A percentile compares a stretch with the other conserved stretches of the same genome.
phyloP scores from a whole-genome alignment of 2,329 filamentous ascomycete species.

The Pseudomassariella vexata region DNA sequence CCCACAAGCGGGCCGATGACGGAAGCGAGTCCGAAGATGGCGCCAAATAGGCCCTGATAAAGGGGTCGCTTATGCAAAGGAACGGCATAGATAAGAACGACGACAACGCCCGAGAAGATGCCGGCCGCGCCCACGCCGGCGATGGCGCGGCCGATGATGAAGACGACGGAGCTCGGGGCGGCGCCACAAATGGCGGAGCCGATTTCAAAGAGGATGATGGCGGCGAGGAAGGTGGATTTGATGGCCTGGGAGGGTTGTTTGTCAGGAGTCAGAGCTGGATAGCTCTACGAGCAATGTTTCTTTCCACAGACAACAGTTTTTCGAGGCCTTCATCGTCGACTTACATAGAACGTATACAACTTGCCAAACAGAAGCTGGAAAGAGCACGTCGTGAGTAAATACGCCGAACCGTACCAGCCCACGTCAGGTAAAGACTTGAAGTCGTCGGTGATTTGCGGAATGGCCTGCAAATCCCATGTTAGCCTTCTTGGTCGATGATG shows the following conservation, averaged over 20 bases:
- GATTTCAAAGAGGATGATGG: slow-evolving; percentile 29
- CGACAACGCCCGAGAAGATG: slow-evolving; percentile 29
- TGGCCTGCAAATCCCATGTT: slow-evolving; percentile 16
- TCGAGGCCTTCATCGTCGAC: no score
- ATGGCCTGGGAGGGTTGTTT: no score
- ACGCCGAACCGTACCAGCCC: slow-evolving; percentile 34
- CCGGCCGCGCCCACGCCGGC: slow-evolving; percentile 32
- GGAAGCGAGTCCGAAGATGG: slow-evolving; percentile 28
- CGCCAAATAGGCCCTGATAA: slow-evolving; percentile 28
- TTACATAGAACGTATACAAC: slow-evolving; percentile 32
- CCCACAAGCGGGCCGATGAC: slow-evolving; percentile 30
- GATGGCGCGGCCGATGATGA: slow-evolving; percentile 35
- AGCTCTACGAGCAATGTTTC: no score
- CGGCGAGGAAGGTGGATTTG: slow-evolving; percentile 24
- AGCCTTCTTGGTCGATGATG: background rate
- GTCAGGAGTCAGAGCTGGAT: no score
- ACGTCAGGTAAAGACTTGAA: slow-evolving; percentile 30
- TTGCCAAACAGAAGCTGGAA: slow-evolving; percentile 35
- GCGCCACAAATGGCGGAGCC: slow-evolving; percentile 34
- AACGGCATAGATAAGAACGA: slow-evolving; percentile 26
- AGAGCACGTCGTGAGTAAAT: slow-evolving; percentile 27
- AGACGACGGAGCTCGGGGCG: slow-evolving; percentile 30
- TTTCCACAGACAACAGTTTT: no score
- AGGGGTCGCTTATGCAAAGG: slow-evolving; percentile 26
- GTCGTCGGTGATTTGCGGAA: slow-evolving; percentile 31